Percentiles rank a stretch among this genome's conserved stretches.
phyloP scores from a whole-genome alignment of 805 yeast species.

The Diddensiella santjacobensis region DNA sequence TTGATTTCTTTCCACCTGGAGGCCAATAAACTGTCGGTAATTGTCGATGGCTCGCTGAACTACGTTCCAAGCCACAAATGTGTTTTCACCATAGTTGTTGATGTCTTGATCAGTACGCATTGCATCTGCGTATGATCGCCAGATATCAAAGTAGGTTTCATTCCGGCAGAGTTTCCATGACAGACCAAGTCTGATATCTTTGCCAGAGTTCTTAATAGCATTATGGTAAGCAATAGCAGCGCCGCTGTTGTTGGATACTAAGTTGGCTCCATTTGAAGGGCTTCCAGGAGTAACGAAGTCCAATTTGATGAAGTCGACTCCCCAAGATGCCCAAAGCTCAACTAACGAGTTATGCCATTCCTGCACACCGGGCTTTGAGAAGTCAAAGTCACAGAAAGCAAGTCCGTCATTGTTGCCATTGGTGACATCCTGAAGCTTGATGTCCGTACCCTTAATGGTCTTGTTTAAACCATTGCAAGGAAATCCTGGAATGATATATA shows the following conservation, averaged over 20 bases:
- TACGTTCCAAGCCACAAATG: constrained; percentile 10
- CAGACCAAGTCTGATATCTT: constrained; percentile 8
- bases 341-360: constrained; percentile 11
- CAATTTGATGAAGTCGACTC: constrained; percentile 12
- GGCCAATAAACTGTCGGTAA: constrained; percentile 10
- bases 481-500: constrained; percentile 13
- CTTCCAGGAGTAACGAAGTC: constrained; percentile 15
- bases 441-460: constrained; percentile 12
- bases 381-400: constrained; percentile 13
- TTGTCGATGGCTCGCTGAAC: constrained; percentile 15
- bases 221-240: constrained; percentile 12
- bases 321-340: constrained; percentile 11
- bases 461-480: constrained; percentile 10
- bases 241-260: constrained; percentile 7
- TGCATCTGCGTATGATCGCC: constrained; percentile 9
- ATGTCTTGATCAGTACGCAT: constrained; percentile 15
- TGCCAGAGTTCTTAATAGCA: constrained; percentile 11
- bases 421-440: constrained; percentile 5
- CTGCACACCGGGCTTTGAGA: constrained; percentile 11
- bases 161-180: constrained; percentile 15
- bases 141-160: constrained; percentile 10
- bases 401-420: constrained; percentile 14
- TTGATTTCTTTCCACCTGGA: constrained; percentile 4
- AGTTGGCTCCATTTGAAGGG: constrained; percentile 12
- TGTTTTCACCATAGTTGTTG: constrained; percentile 10